Evolutionary conservation across 331 rosid species (phyloP), one percentile per base, ranked within the genome.

Genomic region (Quercus tomentella): DNA sequence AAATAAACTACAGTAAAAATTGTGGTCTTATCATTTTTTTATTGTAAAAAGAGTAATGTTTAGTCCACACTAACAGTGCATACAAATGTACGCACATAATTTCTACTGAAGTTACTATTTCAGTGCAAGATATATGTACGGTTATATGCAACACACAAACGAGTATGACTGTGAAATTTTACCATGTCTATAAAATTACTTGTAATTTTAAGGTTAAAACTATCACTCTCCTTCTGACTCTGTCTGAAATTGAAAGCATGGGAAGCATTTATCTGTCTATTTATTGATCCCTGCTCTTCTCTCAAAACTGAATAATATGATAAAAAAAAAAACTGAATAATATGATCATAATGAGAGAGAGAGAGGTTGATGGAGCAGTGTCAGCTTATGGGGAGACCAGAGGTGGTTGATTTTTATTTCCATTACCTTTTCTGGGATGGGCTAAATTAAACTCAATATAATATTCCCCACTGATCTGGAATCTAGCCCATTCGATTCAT

Each of bases 221-320:
- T 75, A 70, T 81, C 82, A 67, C 74, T 78, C 37, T 81, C 76
- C 56, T 25, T 66, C 80, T 68, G 60, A 31, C 41, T 68, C 18
- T 26, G 74, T 80, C 78, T 78, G 62, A 68, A 79, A n/a, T 70
- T 69, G 58, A 10, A 43, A 73, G 73, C 68, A 86, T 83, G 77
- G 56, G 71, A 79, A 78, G 60, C 80, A 68, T 74, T 73, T 52
- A 78, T 75, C 73, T 68, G 41, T 56, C 51, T 45, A 74, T 67
- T 62, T 67, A 17, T 78, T 62, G 15, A 74, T 73, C 58, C 76
- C 28, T 4, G 37, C 18, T 21, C 49, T 15, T 41, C 12, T 18
- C 0, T 9, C 45, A 43, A 10, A 45, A 22, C 31, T 72, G 61
- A 26, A 72, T 22, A 23, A 3, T 23, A 23, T 71, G 25, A 20